Evolutionary conservation across 225 moss, liverwort and hornwort species (phyloP).

Genomic region (Anthoceros angustus): DNA sequence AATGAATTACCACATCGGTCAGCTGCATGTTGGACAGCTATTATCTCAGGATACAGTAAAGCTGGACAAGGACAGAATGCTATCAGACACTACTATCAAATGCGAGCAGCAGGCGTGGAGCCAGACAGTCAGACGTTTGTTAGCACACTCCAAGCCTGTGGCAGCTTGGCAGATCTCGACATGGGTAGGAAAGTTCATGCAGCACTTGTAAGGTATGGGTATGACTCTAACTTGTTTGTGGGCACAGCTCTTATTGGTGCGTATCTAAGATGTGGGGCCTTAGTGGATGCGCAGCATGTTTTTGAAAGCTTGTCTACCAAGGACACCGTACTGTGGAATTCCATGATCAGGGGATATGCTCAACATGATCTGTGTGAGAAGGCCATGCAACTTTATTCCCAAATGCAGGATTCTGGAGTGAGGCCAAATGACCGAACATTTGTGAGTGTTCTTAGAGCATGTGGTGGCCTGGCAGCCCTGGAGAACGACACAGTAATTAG

Average conservation of each 20-base stretch:
- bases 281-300: not conserved
- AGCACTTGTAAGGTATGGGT: not conserved
- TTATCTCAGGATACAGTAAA: not conserved
- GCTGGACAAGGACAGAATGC: not conserved
- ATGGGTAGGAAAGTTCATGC: not conserved
- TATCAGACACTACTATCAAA: not conserved
- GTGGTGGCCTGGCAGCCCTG: not conserved
- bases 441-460: not conserved
- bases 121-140: not conserved
- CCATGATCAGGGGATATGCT: conserved; percentile 4
- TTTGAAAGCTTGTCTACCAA: not conserved
- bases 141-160: not conserved
- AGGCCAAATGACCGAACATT: not conserved
- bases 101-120: not conserved
- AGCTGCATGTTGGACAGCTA: not conserved
- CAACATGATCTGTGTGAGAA: not conserved
- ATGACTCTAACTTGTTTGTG: not conserved
- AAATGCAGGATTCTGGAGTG: not conserved
- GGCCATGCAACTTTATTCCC: not conserved
- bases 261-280: not conserved
- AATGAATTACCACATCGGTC: not conserved
- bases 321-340: not conserved
- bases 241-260: not conserved
- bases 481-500: not conserved
- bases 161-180: not conserved